Conservation (phyloP, 1,139 yeast genomes). For the Candida sp. region DNA sequence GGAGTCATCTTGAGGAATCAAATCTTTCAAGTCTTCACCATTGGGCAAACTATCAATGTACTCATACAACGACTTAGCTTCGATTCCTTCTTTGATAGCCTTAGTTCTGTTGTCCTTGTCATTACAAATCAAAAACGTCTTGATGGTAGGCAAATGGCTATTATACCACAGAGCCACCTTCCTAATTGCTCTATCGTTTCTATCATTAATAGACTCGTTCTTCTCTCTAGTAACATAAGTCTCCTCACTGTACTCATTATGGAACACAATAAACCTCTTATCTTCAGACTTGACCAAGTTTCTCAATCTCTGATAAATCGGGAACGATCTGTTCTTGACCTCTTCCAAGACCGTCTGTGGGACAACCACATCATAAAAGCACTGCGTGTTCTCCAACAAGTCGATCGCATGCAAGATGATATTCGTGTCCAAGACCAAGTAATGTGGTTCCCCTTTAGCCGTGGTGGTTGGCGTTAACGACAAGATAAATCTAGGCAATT, state of each 20-base stretch:
- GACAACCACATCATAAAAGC: constrained; percentile 87
- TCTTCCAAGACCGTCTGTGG: constrained; percentile 97
- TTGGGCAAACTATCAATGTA: constrained; percentile 79
- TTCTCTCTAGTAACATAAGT: constrained; percentile 68
- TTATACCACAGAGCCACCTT: constrained; percentile 74
- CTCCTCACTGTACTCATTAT: constrained; percentile 84
- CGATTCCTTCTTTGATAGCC: constrained; percentile 58
- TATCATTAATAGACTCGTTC: constrained; percentile 83
- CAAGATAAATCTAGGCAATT: constrained; percentile 52
- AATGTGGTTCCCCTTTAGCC: constrained; percentile 54
- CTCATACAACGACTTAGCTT: constrained; percentile 60
- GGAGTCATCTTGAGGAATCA: constrained; percentile 60
- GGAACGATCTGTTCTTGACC: constrained; percentile 85
- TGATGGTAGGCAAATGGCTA: constrained; percentile 60
- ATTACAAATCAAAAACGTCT: constrained; percentile 72
- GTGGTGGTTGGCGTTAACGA: constrained; percentile 53
- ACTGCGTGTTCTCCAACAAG: constrained; percentile 74
- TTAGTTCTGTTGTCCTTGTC: constrained; percentile 70
- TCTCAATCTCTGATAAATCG: constrained; percentile 85
- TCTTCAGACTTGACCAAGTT: constrained; percentile 77
- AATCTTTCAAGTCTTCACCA: constrained; percentile 78
- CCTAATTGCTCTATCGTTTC: constrained; percentile 92
- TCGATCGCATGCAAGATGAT: constrained; percentile 91
- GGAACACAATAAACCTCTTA: constrained; percentile 89
- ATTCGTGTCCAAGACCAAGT: constrained; percentile 86